Evolutionary conservation across 116 monocot species (phyloP).

Genomic region (Zostera marina): DNA sequence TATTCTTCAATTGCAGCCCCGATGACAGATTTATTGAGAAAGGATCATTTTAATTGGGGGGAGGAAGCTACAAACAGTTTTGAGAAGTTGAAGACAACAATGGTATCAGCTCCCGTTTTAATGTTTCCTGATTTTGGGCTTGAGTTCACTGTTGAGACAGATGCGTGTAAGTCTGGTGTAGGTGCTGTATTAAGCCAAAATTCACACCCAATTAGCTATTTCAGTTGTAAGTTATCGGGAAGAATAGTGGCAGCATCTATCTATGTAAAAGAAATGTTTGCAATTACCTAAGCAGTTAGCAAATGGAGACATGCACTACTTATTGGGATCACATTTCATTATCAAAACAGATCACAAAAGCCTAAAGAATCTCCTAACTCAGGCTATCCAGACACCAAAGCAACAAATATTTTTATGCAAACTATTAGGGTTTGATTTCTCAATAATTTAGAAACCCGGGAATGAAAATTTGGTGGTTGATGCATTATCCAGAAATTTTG

Average conservation of each 20-base stretch:
- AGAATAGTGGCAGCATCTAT: not conserved
- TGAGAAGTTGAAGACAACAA: not conserved
- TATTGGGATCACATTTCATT: not conserved
- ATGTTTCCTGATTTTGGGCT: not conserved
- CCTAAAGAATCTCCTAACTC: not conserved
- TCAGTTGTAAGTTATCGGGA: not conserved
- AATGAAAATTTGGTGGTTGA: too few relatives aligned
- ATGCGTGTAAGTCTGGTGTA: not conserved
- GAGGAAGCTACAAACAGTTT: not conserved
- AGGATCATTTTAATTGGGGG: not conserved
- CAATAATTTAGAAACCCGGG: too few relatives aligned
- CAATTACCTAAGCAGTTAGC: not conserved
- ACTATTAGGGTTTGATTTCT: too few relatives aligned
- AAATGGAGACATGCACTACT: constrained; percentile 1
- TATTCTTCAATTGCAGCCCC: too few relatives aligned
- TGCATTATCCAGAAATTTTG: too few relatives aligned
- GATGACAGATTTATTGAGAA: not conserved
- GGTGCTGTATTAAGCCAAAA: not conserved
- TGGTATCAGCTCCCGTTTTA: not conserved
- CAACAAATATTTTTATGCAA: not conserved
- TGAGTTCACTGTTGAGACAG: not conserved
- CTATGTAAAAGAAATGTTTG: constrained; percentile 2
- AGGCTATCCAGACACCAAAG: not conserved
- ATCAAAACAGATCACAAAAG: not conserved
- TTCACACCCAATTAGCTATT: not conserved